These are phyloP conservation scores for Sclerotinia minor DNA, from an alignment of 2,329 filamentous ascomycete genomes.

Conservation along the genomic window DNA sequence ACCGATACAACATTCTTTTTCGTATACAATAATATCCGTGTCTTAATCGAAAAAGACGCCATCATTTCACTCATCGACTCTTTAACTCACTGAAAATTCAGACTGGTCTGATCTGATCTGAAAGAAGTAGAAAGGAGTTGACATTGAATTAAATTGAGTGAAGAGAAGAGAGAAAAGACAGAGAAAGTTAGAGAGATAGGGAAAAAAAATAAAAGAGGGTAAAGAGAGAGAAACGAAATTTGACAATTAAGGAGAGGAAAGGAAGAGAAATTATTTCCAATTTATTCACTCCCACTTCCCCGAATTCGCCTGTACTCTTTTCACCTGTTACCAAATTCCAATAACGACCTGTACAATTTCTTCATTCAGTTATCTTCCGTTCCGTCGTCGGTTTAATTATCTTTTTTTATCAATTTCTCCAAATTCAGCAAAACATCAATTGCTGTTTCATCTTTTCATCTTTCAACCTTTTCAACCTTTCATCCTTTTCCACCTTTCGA, in stretches of 20 bases:
- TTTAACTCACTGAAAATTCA: neutral
- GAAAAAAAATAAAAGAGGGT: neutral
- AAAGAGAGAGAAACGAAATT: neutral
- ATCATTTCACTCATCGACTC: neutral
- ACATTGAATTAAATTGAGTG: neutral
- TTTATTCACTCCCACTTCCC: neutral
- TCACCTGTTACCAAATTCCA: neutral
- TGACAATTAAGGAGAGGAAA: neutral
- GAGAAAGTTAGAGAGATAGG: neutral
- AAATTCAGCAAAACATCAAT: neutral
- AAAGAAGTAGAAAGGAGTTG: neutral
- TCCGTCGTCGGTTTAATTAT: conserved; percentile 15
- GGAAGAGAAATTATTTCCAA: neutral
- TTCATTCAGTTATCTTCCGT: conserved; percentile 11
- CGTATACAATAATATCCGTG: no score
- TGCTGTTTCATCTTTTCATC: conserved; percentile 1
- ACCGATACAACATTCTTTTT: neutral
- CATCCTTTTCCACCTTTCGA: no score
- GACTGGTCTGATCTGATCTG: conserved; percentile 20
- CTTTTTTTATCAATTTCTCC: neutral
- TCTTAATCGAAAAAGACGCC: conserved; percentile 2
- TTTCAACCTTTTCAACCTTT: neutral
- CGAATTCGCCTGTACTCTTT: conserved; percentile 8
- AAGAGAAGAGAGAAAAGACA: neutral
- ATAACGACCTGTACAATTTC: neutral